Base-by-base conservation (phyloP, 768 basidiomycete species). In the Clavulina sp. region DNA sequence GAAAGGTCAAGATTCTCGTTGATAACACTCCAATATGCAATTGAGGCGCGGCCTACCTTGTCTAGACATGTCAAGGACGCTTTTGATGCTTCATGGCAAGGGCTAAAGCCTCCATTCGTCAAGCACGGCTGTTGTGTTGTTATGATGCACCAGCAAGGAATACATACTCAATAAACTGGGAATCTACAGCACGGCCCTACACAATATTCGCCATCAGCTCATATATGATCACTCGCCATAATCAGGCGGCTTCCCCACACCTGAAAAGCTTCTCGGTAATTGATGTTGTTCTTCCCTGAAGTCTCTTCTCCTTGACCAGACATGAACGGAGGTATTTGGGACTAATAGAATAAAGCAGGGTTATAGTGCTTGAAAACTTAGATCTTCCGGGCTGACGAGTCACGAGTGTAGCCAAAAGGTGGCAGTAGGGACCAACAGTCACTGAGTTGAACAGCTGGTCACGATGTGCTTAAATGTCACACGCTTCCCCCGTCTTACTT, bases 101-200 rank as follows among this genome's bases (percentile, higher is more conserved):
- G 43, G 24, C 43, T 46, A 13, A n/a, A n/a, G 13, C 26, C 26
- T 13, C 43, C 13, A 13, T 46, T 28, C 13, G 26, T 46, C 16
- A 1, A 46, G 13, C 13, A 46, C 13, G 26, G 43, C 16, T 26
- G 13, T 26, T 13, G n/a, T n/a, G n/a, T n/a, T n/a, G n/a, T n/a
- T n/a, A n/a, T n/a, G n/a, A n/a, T n/a, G 43, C 24, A 46, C 13
- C 16, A 28, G 1, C 13, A 46, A 13, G 24, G 9, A 9, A 26
- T 9, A 46, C 43, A 13, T 9, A 46, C 43, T 46, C 43, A 24
- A 46, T 46, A 26, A 46, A 46, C 9, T 46, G 43, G 43, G 43
- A 46, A 26, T 46, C 43, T 9, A 13, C 24, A 9, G 43, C 43
- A 13, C 43, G 13, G 13, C 43, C 43, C 43, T 46, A 9, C 13